A percentile compares a stretch with the other conserved stretches of the same genome.
Conservation (phyloP, 768 basidiomycete genomes). For the Boletellus ananiceps region DNA sequence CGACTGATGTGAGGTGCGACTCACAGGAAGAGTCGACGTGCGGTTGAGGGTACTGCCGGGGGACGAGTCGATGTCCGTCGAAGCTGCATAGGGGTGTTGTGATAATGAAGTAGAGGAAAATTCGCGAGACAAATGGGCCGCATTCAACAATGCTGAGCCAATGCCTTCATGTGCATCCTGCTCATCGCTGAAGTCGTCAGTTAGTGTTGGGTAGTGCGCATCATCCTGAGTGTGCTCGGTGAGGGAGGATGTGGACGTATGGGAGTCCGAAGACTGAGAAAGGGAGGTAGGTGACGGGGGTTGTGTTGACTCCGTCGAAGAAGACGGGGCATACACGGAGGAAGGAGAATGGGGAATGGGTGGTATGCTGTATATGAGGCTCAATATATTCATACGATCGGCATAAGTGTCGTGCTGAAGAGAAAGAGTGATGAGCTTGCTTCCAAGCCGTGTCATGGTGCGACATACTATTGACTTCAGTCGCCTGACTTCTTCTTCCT, state of each 20-base stretch:
- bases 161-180: slow-evolving; percentile 40
- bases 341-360: slow-evolving; percentile 63
- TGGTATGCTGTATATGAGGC: slow-evolving; percentile 84
- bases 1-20: slow-evolving; percentile 25
- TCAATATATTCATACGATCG: slow-evolving; percentile 90
- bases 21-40: slow-evolving; percentile 32
- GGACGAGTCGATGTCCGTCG: slow-evolving; percentile 36
- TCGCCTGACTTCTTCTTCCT: slow-evolving; percentile 84
- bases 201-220: slow-evolving; percentile 16
- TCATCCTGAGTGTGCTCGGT: slow-evolving; percentile 39
- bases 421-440: slow-evolving; percentile 13
- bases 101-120: slow-evolving; percentile 21
- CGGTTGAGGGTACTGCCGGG: slow-evolving; percentile 30
- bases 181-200: slow-evolving; percentile 27
- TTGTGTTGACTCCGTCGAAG: slow-evolving; percentile 35
- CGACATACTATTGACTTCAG: slow-evolving; percentile 83
- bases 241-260: slow-evolving; percentile 44
- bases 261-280: slow-evolving; percentile 45
- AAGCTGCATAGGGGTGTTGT: slow-evolving; percentile 50
- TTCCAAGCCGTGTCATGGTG: slow-evolving; percentile 9
- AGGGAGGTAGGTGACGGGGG: slow-evolving; percentile 34
- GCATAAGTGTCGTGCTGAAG: slow-evolving; percentile 90
- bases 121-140: slow-evolving; percentile 28
- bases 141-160: slow-evolving; percentile 42
- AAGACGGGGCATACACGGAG: slow-evolving; percentile 42